phyloP scores from a whole-genome alignment of 192 early-diverging fungal species.

The Phlyctochytrium arcticum region DNA sequence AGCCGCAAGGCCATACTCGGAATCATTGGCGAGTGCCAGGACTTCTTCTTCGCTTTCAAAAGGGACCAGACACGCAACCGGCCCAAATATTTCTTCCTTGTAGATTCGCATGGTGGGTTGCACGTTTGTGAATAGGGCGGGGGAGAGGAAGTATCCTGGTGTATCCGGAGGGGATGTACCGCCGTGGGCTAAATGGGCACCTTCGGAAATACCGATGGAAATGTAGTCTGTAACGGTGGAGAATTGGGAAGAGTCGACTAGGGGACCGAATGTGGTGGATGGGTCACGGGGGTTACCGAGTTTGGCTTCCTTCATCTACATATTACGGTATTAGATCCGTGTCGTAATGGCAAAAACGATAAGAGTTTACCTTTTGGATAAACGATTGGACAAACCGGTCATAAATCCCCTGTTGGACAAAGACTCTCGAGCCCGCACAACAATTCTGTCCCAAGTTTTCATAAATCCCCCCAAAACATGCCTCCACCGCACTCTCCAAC shows the following conservation, averaged over 20 bases:
- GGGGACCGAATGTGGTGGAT: slow-evolving; percentile 40
- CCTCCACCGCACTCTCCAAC: slow-evolving; percentile 40
- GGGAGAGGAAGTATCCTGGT: slow-evolving; percentile 71
- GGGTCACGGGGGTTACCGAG: slow-evolving; percentile 42
- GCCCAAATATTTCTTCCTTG: slow-evolving; percentile 89
- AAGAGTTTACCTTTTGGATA: slow-evolving; percentile 9
- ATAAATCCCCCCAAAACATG: slow-evolving; percentile 31
- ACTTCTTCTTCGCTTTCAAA: slow-evolving; percentile 76
- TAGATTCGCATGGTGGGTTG: slow-evolving; percentile 62
- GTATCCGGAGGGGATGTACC: slow-evolving; percentile 29
- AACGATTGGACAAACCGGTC: slow-evolving; percentile 38
- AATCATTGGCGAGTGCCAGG: slow-evolving; percentile 70
- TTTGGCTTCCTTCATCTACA: slow-evolving; percentile 17
- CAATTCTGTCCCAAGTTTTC: slow-evolving; percentile 49
- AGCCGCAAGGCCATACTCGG: slow-evolving; percentile 74
- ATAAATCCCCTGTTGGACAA: slow-evolving; percentile 49
- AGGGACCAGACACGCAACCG: slow-evolving; percentile 73
- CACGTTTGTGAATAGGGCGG: slow-evolving; percentile 74
- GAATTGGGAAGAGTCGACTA: slow-evolving; percentile 54
- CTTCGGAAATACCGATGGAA: slow-evolving; percentile 57
- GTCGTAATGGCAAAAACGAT: neutral
- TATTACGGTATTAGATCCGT: neutral
- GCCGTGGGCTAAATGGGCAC: slow-evolving; percentile 49
- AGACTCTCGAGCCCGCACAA: slow-evolving; percentile 47
- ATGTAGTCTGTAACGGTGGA: slow-evolving; percentile 52